Evolutionary conservation across 352 stramenopile species (phyloP).

Genomic region (Globisporangium splendens): DNA sequence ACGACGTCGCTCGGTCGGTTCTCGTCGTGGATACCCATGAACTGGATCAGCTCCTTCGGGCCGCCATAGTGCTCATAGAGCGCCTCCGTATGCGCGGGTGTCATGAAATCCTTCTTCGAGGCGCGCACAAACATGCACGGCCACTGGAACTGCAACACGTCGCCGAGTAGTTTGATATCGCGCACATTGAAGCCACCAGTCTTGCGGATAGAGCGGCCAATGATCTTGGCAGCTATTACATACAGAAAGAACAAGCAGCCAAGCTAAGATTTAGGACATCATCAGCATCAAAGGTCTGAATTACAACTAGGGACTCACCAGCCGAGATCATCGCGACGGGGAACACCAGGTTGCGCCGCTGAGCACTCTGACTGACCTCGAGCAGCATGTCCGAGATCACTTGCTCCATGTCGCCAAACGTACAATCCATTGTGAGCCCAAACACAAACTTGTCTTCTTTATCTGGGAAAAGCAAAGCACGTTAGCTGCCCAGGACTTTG

Average conservation of each 20-base stretch:
- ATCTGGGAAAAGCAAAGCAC: neutral
- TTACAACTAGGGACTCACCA: neutral
- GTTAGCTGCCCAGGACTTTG: too few species aligned
- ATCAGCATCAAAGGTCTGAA: too few species aligned
- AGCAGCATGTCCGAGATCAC: constrained; percentile 73
- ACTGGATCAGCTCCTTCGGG: constrained; percentile 52
- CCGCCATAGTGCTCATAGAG: constrained; percentile 60
- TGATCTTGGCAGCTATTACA: constrained; percentile 47
- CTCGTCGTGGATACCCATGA: constrained; percentile 53
- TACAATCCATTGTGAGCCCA: constrained; percentile 52
- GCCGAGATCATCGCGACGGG: constrained; percentile 58
- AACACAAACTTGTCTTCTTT: constrained; percentile 50
- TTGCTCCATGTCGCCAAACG: constrained; percentile 73
- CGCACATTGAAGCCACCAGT: constrained; percentile 49
- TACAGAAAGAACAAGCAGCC: neutral
- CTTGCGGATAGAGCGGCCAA: constrained; percentile 64
- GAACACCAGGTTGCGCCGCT: constrained; percentile 67
- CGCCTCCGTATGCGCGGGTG: constrained; percentile 44
- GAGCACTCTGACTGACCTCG: constrained; percentile 65
- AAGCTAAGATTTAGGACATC: too few species aligned
- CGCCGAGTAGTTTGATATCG: constrained; percentile 51
- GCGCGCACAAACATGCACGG: constrained; percentile 68
- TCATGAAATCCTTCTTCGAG: constrained; percentile 75
- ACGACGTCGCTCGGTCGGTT: constrained; percentile 54
- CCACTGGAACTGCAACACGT: constrained; percentile 31